phyloP scores from a whole-genome alignment of 78 protist species.

The Pigoraptor vietnamica region DNA sequence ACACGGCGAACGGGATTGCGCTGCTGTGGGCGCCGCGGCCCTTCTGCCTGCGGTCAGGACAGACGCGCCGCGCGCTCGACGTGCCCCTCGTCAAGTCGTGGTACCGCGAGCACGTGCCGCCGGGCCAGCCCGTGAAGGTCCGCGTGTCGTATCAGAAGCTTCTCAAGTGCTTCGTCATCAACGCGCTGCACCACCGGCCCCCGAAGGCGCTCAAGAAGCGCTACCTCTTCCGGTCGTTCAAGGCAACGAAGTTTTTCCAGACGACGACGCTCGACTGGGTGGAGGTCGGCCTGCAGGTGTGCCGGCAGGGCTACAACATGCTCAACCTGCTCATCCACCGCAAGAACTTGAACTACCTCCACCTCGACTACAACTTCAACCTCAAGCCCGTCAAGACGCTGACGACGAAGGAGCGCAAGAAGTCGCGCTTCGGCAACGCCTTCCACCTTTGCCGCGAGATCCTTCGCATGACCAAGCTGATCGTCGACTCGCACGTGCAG shows the following conservation, averaged over 20 bases:
- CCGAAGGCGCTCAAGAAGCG: conserved; percentile 85
- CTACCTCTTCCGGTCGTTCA: conserved; percentile 75
- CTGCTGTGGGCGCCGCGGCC: conserved; percentile 97
- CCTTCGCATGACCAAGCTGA: conserved; percentile 93
- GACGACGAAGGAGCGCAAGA: conserved; percentile 99
- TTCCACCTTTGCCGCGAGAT: conserved; percentile 95
- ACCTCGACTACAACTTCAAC: conserved; percentile 99
- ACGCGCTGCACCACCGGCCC: conserved; percentile 52
- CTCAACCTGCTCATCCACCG: conserved; percentile 98
- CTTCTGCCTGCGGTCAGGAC: conserved; percentile 87
- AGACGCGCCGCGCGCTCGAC: conserved; percentile 88
- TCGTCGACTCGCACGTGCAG: conserved; percentile 98
- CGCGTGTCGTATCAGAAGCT: conserved; percentile 97
- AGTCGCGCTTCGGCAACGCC: conserved; percentile 98
- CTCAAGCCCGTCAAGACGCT: conserved; percentile 99
- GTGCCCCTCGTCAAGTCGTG: conserved; percentile 94
- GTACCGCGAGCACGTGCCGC: conserved; percentile 96
- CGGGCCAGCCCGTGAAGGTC: conserved; percentile 52
- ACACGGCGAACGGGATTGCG: conserved; percentile 88
- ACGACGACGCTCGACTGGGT: conserved; percentile 98
- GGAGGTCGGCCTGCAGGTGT: conserved; percentile 99
- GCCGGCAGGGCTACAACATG: conserved; percentile 99
- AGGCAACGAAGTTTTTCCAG: conserved; percentile 96
- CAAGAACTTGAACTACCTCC: conserved; percentile 96
- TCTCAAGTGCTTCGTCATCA: conserved; percentile 92